These are phyloP conservation scores for Acer saccharum DNA, from an alignment of 345 rosid species.

Conservation along the genomic window DNA sequence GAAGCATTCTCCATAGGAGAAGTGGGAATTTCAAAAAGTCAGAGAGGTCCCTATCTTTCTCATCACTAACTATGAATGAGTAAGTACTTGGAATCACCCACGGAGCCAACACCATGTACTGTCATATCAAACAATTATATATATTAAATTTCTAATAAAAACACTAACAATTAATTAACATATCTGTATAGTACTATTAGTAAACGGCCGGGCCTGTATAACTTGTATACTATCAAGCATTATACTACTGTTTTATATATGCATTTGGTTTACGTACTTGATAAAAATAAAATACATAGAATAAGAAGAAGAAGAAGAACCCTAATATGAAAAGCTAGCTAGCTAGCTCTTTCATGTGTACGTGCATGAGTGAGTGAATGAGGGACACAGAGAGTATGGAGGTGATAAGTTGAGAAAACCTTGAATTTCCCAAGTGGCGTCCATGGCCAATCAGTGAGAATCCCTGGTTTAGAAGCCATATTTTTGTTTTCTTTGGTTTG, in stretches of 20 bases:
- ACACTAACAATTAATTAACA: too few relatives aligned
- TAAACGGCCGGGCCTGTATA: too few relatives aligned
- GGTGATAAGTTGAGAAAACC: conserved; percentile 26
- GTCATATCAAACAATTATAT: background rate
- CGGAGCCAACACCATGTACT: conserved; percentile 58
- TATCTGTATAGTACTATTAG: too few relatives aligned
- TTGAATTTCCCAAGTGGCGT: conserved; percentile 59
- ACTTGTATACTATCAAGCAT: too few relatives aligned
- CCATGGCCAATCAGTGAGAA: conserved; percentile 77
- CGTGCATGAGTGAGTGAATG: background rate
- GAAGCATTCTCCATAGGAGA: conserved; percentile 55
- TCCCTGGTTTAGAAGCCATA: conserved; percentile 69
- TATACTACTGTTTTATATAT: too few relatives aligned
- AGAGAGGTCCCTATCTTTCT: conserved; percentile 40
- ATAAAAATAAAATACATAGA: too few relatives aligned
- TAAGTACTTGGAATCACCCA: conserved; percentile 37
- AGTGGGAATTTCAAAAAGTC: conserved; percentile 40
- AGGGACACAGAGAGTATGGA: too few relatives aligned
- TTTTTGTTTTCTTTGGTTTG: background rate
- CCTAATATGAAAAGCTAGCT: background rate
- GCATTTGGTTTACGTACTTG: too few relatives aligned
- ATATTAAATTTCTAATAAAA: background rate
- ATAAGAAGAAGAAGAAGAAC: background rate
- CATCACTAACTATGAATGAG: conserved; percentile 28
- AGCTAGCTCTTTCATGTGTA: background rate